Base-by-base conservation (phyloP, 2,329 filamentous ascomycete species). In the Pyrenochaeta sp. region DNA sequence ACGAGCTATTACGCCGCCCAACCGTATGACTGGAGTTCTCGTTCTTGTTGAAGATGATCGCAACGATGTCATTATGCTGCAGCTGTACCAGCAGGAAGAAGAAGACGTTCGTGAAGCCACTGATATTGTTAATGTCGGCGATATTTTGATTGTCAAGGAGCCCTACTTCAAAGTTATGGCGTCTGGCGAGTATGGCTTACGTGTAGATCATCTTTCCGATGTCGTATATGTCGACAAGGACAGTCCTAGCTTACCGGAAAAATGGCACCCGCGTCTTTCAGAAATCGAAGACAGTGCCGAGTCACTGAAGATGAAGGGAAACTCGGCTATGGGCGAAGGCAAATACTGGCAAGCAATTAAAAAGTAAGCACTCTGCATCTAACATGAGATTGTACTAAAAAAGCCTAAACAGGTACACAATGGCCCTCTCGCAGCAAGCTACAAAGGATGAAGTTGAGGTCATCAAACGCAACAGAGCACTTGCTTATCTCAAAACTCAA, bases 201-300 rank as follows among this genome's bases (percentile, higher is more conserved):
- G 83, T 5, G 81, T 86, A 6, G 85, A 87, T 55, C 85, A 87
- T 65, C 64, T 82, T 15, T 80, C 79, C 15, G 84, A 87, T 54
- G 61, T 86, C 19, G 58, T 80, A 2, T 77, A 74, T 56, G 56
- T 85, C 2, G 51, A 72, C 0, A 50, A 61, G 0, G 45, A 63
- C 19, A 78, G 85, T 40, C 50, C 71, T n/a, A 75, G 68, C 4
- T 67, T 84, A 12, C 83, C 83, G 0, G 25, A 42, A 1, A 46
- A 54, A n/a, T 84, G 80, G 80, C 65, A 53, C 56, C 15, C 52
- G 50, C 32, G 13, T 55, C 9, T 51, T 22, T 51, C 52, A 2
- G 28, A 9, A 30, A 19, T 22, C 12, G 54, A 32, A 6, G 19
- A 22, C n/a, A 59, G 59, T 2, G 66, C 57, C 2, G 51, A 64